Base-by-base conservation (phyloP, 163 green algal species). In the Chloroidium sp. region DNA sequence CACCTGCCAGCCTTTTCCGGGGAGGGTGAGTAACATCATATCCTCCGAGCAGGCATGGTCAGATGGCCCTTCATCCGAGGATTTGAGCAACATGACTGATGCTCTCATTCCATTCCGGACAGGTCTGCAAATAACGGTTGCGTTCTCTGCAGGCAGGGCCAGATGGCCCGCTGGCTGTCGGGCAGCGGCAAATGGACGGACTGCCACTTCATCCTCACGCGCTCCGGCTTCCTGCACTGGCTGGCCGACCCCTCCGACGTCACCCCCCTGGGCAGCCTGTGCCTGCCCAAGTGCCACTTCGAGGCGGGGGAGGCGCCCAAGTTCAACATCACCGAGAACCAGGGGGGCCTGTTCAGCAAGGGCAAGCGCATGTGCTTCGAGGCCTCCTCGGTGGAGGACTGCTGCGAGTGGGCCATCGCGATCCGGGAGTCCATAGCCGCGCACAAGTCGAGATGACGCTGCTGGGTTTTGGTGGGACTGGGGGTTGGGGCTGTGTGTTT, bases 201-300 rank as follows among this genome's bases (percentile, higher is more conserved):
- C 2, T 85, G 82, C 58, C 90, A 95, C 85, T 91, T 90, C 60
- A 91, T 96, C 69, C 86, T 96, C 3, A 96, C 93, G 1, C 85
- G 90, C 36, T 87, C 90, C n/a, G 91, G 92, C 74, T 94, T 92
- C 83, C 84, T 96, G 76, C 92, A 96, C 84, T 95, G 90, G 86
- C 94, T 94, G 77, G 69, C 69, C 0, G 76, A 74, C 69, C 14
- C 64, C 6, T 82, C 87, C 3, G 76, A 89, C 2, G 69, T 80
- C 14, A 4, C 82, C 62, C 88, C 89, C 3, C n/a, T 83, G 3
- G 85, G 86, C 10, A 83, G 64, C 36, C 77, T 95, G 76, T 82
- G 62, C 89, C 93, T 82, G 89, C 91, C 82, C 74, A 82, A 57
- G 87, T 82, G 80, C 61, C 77, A 84, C 59, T 84, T 88, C 64